Percentiles rank a stretch among this genome's conserved stretches.
These are phyloP conservation scores for Sclerotinia borealis DNA, from an alignment of 2,329 filamentous ascomycete species.

Conservation along the genomic window DNA sequence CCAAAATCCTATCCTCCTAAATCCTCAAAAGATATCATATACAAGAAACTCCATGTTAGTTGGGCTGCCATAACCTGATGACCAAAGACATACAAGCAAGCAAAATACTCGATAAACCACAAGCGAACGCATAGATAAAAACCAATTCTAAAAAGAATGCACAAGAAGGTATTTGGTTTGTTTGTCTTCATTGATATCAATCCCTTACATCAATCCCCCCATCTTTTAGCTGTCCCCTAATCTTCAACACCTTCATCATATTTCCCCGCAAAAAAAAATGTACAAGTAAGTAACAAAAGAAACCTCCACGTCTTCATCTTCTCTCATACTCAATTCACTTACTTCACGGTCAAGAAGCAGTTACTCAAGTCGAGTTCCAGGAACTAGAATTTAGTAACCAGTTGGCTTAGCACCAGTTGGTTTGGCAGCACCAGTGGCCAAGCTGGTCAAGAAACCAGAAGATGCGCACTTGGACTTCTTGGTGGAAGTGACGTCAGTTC, in stretches of 20 bases:
- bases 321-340: background rate
- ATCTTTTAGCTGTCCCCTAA: background rate
- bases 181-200: constrained; percentile 12
- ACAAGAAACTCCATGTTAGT: background rate
- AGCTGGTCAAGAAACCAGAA: constrained; percentile 25
- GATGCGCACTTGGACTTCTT: constrained; percentile 24
- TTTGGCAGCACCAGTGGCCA: constrained; percentile 17
- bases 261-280: background rate
- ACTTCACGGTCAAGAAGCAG: constrained; percentile 8
- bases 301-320: background rate
- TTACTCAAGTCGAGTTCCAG: background rate
- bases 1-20: background rate
- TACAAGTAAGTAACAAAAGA: background rate
- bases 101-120: background rate
- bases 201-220: constrained; percentile 1
- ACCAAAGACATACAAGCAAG: background rate
- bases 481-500: constrained; percentile 20
- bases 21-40: background rate
- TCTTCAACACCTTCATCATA: background rate
- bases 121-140: background rate
- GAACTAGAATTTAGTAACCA: constrained; percentile 1
- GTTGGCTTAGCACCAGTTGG: constrained; percentile 11
- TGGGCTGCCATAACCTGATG: background rate
- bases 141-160: background rate
- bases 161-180: constrained; percentile 5